These are phyloP conservation scores for Obba rivulosa DNA, from an alignment of 768 basidiomycete species.

Conservation along the genomic window DNA sequence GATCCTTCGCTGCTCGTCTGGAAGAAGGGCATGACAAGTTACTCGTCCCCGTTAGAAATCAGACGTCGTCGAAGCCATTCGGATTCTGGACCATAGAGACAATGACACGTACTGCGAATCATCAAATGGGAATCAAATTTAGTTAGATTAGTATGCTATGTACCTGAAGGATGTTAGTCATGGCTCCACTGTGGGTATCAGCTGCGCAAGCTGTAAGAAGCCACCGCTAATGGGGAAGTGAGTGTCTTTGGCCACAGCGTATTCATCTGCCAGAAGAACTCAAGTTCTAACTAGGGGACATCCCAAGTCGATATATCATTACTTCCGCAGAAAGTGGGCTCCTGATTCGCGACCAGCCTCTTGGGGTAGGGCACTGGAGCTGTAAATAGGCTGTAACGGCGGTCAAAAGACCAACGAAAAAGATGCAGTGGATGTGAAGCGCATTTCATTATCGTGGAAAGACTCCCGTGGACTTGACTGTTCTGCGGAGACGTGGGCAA, in stretches of 20 bases:
- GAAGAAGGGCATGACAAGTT: constrained; percentile 42
- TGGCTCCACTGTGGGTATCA: constrained; percentile 61
- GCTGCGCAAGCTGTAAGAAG: constrained; percentile 56
- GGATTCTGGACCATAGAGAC: constrained; percentile 56
- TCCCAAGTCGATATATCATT: not conserved
- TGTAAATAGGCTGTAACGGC: constrained; percentile 63
- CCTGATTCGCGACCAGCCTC: constrained; percentile 67
- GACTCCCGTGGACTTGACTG: not conserved
- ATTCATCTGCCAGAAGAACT: constrained; percentile 46
- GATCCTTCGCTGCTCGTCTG: constrained; percentile 49
- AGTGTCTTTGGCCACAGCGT: constrained; percentile 47
- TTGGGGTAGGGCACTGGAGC: constrained; percentile 68
- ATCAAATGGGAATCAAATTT: constrained; percentile 1
- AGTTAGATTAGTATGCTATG: no score
- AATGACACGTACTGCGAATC: constrained; percentile 41
- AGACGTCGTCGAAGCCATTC: constrained; percentile 60
- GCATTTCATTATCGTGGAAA: constrained; percentile 23
- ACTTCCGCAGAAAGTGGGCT: constrained; percentile 62
- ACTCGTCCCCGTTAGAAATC: constrained; percentile 28
- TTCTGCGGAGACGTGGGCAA: not conserved
- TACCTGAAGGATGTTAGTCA: constrained; percentile 25
- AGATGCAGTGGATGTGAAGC: constrained; percentile 28
- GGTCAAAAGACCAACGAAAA: constrained; percentile 29
- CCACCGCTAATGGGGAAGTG: constrained; percentile 64
- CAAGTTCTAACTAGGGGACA: not conserved